Conservation (phyloP, 495 filamentous ascomycete species). For the Bacidia gigantensis region DNA sequence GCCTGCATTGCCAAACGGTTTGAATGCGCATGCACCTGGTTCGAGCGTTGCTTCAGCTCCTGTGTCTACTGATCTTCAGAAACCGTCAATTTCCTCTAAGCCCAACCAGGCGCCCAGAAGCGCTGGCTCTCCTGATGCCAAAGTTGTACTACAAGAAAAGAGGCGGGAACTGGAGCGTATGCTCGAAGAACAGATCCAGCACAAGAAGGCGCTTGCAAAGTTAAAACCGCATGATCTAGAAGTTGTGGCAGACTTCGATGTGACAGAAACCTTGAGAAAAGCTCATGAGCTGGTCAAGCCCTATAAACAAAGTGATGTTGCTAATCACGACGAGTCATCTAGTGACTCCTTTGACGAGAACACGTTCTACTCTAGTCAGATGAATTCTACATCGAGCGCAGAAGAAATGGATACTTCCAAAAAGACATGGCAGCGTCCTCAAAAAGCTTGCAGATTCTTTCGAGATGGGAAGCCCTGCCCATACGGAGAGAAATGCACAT, state of each 20-base stretch:
- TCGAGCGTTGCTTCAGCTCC: not conserved
- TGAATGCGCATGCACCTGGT: conserved; percentile 3
- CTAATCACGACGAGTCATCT: conserved; percentile 40
- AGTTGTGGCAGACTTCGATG: conserved; percentile 55
- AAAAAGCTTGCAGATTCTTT: conserved; percentile 15
- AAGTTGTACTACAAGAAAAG: conserved; percentile 43
- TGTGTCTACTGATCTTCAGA: not conserved
- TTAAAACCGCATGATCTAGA: conserved; percentile 43
- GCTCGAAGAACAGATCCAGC: conserved; percentile 61
- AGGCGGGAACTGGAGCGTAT: conserved; percentile 65
- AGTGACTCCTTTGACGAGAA: conserved; percentile 83
- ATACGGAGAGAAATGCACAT: conserved; percentile 18
- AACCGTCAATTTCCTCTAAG: not conserved
- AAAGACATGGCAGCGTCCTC: conserved; percentile 6
- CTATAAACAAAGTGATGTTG: conserved; percentile 36
- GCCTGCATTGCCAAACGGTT: not conserved
- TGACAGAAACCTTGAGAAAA: conserved; percentile 56
- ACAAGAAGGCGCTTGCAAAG: conserved; percentile 42
- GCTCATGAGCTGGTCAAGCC: conserved; percentile 61
- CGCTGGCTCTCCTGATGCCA: not conserved
- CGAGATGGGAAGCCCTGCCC: conserved; percentile 15
- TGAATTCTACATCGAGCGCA: conserved; percentile 33
- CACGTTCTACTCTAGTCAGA: conserved; percentile 86
- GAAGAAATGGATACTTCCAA: conserved; percentile 15
- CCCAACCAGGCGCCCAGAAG: not conserved